Evolutionary conservation across 306 rosid genomes (phyloP), one percentile per base, ranked within the genome.

Genomic region (Casuarina cunninghamiana): DNA sequence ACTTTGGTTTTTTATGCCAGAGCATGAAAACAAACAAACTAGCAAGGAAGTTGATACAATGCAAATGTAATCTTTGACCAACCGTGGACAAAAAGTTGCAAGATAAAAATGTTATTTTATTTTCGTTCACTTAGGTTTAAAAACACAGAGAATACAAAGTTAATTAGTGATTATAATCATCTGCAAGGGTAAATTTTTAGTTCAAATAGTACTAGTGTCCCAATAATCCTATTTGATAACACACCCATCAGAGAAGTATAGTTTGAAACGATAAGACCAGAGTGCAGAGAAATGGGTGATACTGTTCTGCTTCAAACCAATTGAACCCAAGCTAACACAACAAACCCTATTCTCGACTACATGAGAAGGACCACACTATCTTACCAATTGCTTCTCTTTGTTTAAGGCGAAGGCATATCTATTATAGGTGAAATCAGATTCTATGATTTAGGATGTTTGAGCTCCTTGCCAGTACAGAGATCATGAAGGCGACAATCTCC

Each of bases 181-280:
- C 68, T 0, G 4, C 5, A 32, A 35, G 17, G 68, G 44, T 2
- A 35, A 32, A 43, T 62, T 26, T 62, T 37, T 37, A 35, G 68
- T 62, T 62, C 42, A 62, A 62, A 62, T 12, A 37, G 11, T 35
- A 62, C 68, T 5, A 62, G 68, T 62, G n/a, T 62, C 42, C 68
- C 44, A 35, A 37, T 62, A 37, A 2, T 16, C 4, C 37, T 37
- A 26, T 26, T 26, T 26, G 32, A 26, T 26, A 26, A 26, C 32
- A 26, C 32, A 26, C 32, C 32, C 32, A 26, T 62, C 37, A 62
- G 44, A 62, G n/a, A 62, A 35, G 17, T 53, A 53, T 17, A 53
- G 21, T 53, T 19, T 16, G 57, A 53, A 15, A 53, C 16, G 57
- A 53, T 13, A 53, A 53, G 57, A 2, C 57, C 5, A 19, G 19